Evolutionary conservation across 1,284 basidiomycete species (phyloP), one percentile per base, ranked within the genome.

Genomic region (Fomitopsis palustris): DNA sequence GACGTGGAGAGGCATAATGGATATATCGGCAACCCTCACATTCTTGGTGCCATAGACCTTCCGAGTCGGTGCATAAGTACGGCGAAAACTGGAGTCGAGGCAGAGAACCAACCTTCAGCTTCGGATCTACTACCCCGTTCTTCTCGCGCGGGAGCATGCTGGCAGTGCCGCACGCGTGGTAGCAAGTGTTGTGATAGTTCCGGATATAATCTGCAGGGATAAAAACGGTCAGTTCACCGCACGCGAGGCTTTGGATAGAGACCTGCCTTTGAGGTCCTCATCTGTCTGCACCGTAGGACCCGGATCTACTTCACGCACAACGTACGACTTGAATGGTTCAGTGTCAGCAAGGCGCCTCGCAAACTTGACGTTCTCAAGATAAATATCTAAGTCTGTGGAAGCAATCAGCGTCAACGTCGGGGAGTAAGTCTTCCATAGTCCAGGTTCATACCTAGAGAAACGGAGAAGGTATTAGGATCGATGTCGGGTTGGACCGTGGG

Each of bases 111-210:
- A 72, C 69, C 60, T 72, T 71, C 27, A 84, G 69, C 52, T 74
- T 70, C 7, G 77, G 69, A 69, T 80, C 79, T 41, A 85, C 82
- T 17, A 85, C 83, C 62, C 83, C 83, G 37, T 80, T 80, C 59
- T 75, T 66, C 49, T 75, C 74, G 53, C 74, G 68, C 8, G 82
- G 83, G 41, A 84, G 70, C 82, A 84, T 83, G 0, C 61, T 60
- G 25, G 56, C 54, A 0, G 59, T 51, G 10, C 64, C 65, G 17
- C 49, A 66, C 10, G 60, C 52, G 12, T 55, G 55, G 12, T 45
- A 53, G 42, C 57, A 45, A 25, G 43, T 27, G 43, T 45, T 45
- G 23, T 23, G 55, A 14, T 43, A 43, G 39, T 60, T 61, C 57
- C 61, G 62, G 56, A 67, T 53, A 39, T 62, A 67, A 38, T 63